Evolutionary conservation across 169 alveolate species (phyloP), one percentile per base, ranked within the genome.

Genomic region (Eimeria maxima): DNA sequence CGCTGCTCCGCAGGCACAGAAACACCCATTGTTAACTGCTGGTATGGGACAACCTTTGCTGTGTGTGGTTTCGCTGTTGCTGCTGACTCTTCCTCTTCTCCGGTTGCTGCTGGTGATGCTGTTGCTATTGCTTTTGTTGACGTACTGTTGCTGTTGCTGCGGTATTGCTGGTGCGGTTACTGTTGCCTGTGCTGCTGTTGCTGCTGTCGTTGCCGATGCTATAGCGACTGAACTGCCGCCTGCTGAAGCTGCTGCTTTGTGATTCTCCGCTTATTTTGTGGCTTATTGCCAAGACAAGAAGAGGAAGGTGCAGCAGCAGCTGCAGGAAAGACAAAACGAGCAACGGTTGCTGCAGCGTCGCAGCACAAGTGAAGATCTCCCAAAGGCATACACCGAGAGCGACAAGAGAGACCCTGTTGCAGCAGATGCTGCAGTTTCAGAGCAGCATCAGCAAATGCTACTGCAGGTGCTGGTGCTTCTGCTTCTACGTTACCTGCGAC

Each of bases 221-320:
- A 33, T 1, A 33, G 0, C 38, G 38, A 33, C 38, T 33, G 38
- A 33, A 29, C 76, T 13, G 76, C 76, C 11, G 42, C 76, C 76
- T 24, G 76, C 76, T 24, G 76, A 22, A 18, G 76, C 76, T 67
- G 38, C 76, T 67, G 76, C 76, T 22, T 11, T 27, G 3, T 53
- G 33, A 24, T 22, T 67, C 76, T 67, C 38, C 76, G 24, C 2
- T 42, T 11, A 29, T 18, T 11, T 29, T 27, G 16, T 18, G 3
- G 24, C 42, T 8, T 27, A 67, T 22, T 67, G 20, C 20, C 60
- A 53, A 67, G 76, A 13, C 3, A 22, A 22, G 24, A 18, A 29
- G 76, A 11, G 24, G 76, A 67, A 24, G 76, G 16, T 24, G 76
- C 76, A 67, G 76, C 76, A 67, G 76, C 76, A 67, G 76, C 76